A percentile compares a stretch with the other conserved stretches of the same genome.
phyloP scores from a whole-genome alignment of 2,329 filamentous ascomycete genomes.

The Raffaelea arxii region DNA sequence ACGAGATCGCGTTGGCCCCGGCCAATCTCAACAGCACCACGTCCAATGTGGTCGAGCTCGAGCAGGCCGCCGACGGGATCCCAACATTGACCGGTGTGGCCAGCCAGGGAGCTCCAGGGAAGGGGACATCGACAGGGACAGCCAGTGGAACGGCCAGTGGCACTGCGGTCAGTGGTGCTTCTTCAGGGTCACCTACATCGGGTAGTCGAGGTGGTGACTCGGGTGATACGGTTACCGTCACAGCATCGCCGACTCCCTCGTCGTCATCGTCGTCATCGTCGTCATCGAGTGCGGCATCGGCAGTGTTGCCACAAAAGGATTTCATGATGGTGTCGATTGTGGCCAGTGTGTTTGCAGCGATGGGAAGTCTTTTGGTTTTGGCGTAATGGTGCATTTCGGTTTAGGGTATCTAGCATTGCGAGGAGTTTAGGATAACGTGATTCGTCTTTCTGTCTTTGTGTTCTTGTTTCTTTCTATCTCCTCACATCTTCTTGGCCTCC shows the following conservation, averaged over 20 bases:
- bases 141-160: background rate
- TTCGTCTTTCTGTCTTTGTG: too few relatives aligned
- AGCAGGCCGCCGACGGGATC: slow-evolving; percentile 25
- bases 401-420: too few relatives aligned
- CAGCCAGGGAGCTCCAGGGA: slow-evolving; percentile 19
- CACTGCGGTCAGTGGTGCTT: background rate
- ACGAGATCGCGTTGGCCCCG: slow-evolving; percentile 42
- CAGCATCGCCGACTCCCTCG: slow-evolving; percentile 5
- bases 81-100: slow-evolving; percentile 34
- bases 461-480: too few relatives aligned
- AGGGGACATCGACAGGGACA: background rate
- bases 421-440: too few relatives aligned
- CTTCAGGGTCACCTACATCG: background rate
- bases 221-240: slow-evolving; percentile 8
- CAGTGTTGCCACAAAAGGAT: too few relatives aligned
- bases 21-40: slow-evolving; percentile 37
- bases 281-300: too few relatives aligned
- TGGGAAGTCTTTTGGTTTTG: too few relatives aligned
- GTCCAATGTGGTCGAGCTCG: slow-evolving; percentile 36
- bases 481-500: background rate
- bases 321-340: too few relatives aligned
- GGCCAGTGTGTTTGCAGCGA: too few relatives aligned
- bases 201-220: slow-evolving; percentile 4
- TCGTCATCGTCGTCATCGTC: background rate
- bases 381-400: too few relatives aligned